Conservation (phyloP, 2,329 filamentous ascomycete genomes). For the Gaeumannomyces tritici region DNA sequence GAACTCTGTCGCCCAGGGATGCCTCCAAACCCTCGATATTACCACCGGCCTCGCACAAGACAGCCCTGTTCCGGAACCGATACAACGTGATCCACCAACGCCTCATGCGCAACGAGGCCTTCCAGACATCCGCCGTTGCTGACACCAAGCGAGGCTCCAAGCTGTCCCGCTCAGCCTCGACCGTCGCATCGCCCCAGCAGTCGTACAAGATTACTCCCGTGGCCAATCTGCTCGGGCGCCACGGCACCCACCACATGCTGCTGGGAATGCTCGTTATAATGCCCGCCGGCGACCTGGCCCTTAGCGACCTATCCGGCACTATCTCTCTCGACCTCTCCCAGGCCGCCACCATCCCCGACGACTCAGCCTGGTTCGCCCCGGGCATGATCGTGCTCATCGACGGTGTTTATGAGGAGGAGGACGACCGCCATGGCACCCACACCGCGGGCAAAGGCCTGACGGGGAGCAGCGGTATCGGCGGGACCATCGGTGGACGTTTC, state of each 20-base stretch:
- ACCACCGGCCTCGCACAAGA: conserved; percentile 72
- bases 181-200: conserved; percentile 36
- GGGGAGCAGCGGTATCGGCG: conserved; percentile 73
- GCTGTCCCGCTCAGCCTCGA: conserved; percentile 50
- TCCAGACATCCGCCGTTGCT: conserved; percentile 72
- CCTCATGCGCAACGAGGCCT: conserved; percentile 83
- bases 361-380: conserved; percentile 84
- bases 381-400: conserved; percentile 96
- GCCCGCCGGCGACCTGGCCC: conserved; percentile 70
- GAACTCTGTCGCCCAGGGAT: conserved; percentile 31
- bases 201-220: conserved; percentile 86
- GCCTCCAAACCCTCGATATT: conserved; percentile 59
- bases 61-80: conserved; percentile 74
- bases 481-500: conserved; percentile 85
- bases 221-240: conserved; percentile 63
- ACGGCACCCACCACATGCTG: conserved; percentile 75
- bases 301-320: conserved; percentile 81
- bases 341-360: conserved; percentile 71
- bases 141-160: conserved; percentile 40
- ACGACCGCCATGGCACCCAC: conserved; percentile 47
- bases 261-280: conserved; percentile 74
- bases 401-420: conserved; percentile 93
- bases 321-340: conserved; percentile 77
- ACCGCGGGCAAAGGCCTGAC: conserved; percentile 48
- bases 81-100: conserved; percentile 91